phyloP scores from a whole-genome alignment of 1,284 basidiomycete species.

The Ceratobasidium papillatum region DNA sequence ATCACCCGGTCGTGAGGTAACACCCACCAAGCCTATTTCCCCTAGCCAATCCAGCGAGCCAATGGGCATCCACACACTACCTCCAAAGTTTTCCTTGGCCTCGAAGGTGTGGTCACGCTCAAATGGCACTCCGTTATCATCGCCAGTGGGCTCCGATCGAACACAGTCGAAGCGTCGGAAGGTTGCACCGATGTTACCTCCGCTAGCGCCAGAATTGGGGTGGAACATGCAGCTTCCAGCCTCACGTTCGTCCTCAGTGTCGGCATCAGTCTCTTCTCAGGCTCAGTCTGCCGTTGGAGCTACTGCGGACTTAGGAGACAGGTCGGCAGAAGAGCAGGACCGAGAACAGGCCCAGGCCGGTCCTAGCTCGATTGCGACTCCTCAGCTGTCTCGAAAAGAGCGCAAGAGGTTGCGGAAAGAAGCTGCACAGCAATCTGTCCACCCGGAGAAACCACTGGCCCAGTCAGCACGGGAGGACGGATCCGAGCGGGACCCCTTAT shows the following conservation, averaged over 20 bases:
- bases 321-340: background rate
- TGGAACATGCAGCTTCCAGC: constrained; percentile 14
- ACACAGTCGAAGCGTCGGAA: constrained; percentile 20
- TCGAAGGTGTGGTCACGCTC: constrained; percentile 24
- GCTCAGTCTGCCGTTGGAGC: background rate
- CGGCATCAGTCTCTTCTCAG: constrained; percentile 7
- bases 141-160: constrained; percentile 10
- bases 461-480: background rate
- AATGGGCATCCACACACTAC: constrained; percentile 34
- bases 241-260: constrained; percentile 21
- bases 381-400: constrained; percentile 37
- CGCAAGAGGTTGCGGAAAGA: constrained; percentile 31
- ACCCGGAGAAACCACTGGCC: background rate
- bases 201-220: background rate
- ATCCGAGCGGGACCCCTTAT: background rate
- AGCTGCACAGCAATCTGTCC: background rate
- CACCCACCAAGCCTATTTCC: background rate
- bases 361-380: constrained; percentile 1
- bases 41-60: constrained; percentile 4
- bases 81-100: constrained; percentile 17
- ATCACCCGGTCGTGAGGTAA: background rate
- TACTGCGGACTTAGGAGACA: background rate
- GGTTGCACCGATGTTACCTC: constrained; percentile 22
- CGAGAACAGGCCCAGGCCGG: constrained; percentile 6
- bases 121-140: background rate